A percentile compares a stretch with the other conserved stretches of the same genome.
Evolutionary conservation across 495 filamentous ascomycete species (phyloP).

Genomic region (Ramalina peruviana): DNA sequence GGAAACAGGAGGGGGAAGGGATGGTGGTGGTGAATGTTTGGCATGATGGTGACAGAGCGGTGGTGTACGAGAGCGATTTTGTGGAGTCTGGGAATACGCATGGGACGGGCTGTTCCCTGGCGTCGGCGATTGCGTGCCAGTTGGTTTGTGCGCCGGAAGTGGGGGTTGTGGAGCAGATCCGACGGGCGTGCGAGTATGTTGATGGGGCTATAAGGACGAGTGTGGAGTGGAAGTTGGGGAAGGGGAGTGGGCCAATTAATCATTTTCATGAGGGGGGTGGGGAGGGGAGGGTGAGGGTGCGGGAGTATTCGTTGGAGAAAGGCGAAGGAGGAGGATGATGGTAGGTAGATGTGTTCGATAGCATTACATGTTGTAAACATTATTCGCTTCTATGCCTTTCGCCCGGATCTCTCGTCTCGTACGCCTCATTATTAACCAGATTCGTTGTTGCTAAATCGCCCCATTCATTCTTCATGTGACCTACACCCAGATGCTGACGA

Average conservation of each 20-base stretch:
- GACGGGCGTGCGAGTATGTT: constrained; percentile 60
- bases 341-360: too few species aligned
- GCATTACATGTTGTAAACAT: too few species aligned
- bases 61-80: constrained; percentile 53
- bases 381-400: too few species aligned
- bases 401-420: too few species aligned
- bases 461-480: too few species aligned
- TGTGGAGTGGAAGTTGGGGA: constrained; percentile 42
- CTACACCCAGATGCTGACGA: too few species aligned
- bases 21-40: constrained; percentile 79
- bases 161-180: constrained; percentile 48
- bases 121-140: constrained; percentile 84
- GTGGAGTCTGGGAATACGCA: constrained; percentile 69
- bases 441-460: too few species aligned
- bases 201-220: constrained; percentile 73
- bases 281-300: background rate
- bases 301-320: background rate
- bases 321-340: too few species aligned
- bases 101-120: constrained; percentile 89
- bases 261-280: constrained; percentile 52
- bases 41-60: constrained; percentile 36
- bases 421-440: too few species aligned
- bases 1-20: constrained; percentile 56
- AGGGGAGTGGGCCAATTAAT: constrained; percentile 80
- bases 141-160: constrained; percentile 57